Evolutionary conservation across 2,329 filamentous ascomycete genomes (phyloP).

Genomic region (Fusarium sororula): DNA sequence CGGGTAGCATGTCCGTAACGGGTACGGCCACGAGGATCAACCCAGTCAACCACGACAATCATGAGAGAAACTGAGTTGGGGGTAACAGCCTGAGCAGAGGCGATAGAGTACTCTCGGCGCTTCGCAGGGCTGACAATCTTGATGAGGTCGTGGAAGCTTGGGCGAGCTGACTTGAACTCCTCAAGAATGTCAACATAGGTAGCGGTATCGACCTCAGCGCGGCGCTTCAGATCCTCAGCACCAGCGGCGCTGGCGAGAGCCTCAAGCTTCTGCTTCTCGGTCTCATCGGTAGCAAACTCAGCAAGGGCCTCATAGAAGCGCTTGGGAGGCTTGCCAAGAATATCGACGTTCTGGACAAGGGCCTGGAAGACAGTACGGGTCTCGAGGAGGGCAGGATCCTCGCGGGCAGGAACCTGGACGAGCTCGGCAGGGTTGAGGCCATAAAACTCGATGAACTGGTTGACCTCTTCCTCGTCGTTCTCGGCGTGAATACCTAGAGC

Average conservation of each 20-base stretch:
- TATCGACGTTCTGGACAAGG: constrained; percentile 90
- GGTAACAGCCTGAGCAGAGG: constrained; percentile 93
- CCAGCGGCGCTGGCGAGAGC: constrained; percentile 81
- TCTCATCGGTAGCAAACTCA: constrained; percentile 83
- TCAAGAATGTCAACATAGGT: constrained; percentile 91
- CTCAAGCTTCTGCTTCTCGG: constrained; percentile 82
- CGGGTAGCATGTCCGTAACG: constrained; percentile 93
- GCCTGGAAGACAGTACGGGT: constrained; percentile 94
- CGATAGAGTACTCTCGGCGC: constrained; percentile 98
- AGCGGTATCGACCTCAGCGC: constrained; percentile 87
- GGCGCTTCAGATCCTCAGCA: constrained; percentile 89
- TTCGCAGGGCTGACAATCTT: constrained; percentile 92
- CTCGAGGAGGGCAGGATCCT: constrained; percentile 78
- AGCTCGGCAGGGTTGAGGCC: constrained; percentile 83
- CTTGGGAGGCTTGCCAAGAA: constrained; percentile 96
- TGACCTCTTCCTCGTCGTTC: constrained; percentile 82
- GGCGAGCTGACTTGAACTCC: constrained; percentile 90
- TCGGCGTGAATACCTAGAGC: constrained; percentile 96
- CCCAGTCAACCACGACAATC: constrained; percentile 97
- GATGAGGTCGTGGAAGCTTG: constrained; percentile 86
- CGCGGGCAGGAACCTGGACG: constrained; percentile 90
- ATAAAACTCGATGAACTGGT: constrained; percentile 90
- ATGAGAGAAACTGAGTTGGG: constrained; percentile 91
- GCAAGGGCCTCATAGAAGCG: constrained; percentile 95
- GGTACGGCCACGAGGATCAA: constrained; percentile 85